Conservation (phyloP, 257 asterid genomes). For the Capsicum rhomboideum region DNA sequence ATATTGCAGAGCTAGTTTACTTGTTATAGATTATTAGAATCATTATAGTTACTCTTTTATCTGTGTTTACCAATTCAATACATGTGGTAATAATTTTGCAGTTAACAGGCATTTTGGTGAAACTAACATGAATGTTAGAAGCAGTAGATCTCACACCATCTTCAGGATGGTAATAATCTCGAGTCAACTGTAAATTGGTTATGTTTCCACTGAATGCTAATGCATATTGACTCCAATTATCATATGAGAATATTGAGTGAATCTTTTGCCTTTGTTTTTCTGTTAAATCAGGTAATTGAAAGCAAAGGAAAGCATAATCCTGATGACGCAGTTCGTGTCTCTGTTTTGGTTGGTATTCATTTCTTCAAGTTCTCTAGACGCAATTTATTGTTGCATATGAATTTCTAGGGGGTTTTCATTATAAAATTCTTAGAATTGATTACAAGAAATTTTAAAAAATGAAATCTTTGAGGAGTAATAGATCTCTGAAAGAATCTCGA, state of each 20-base stretch:
- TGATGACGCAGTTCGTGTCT: conserved; percentile 89
- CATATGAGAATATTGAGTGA: conserved; percentile 1
- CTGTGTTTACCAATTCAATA: conserved; percentile 1
- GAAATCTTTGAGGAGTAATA: background rate
- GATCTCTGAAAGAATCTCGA: background rate
- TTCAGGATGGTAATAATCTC: conserved; percentile 76
- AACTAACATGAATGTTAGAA: conserved; percentile 94
- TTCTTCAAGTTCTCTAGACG: background rate
- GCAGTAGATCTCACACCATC: conserved; percentile 95
- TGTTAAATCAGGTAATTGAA: conserved; percentile 68
- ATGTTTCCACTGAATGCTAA: conserved; percentile 3
- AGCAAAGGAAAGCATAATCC: conserved; percentile 72
- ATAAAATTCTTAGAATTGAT: background rate
- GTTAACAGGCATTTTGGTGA: conserved; percentile 97
- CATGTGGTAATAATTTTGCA: conserved; percentile 25
- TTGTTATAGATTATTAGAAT: background rate
- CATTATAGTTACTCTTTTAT: background rate
- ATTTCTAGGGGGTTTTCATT: background rate
- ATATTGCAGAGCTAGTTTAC: background rate
- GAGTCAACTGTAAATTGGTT: background rate
- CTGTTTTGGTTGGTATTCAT: conserved; percentile 69
- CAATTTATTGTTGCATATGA: background rate
- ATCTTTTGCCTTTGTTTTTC: background rate
- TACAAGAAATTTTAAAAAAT: background rate
- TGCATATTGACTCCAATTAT: background rate